A percentile compares a stretch with the other conserved stretches of the same genome.
Evolutionary conservation across 169 alveolate species (phyloP).

Genomic region (Cytauxzoon felis): DNA sequence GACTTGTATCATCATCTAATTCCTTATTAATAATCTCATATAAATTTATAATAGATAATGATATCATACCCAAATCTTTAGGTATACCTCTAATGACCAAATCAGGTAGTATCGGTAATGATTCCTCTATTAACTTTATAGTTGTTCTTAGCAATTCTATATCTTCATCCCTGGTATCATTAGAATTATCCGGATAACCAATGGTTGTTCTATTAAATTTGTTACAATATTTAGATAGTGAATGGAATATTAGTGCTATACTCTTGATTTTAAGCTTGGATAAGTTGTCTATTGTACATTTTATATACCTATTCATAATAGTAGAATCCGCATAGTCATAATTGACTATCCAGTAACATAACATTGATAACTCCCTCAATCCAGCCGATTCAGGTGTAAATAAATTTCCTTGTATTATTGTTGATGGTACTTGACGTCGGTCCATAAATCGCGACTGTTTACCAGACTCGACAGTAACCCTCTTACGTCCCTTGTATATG

Average conservation of each 20-base stretch:
- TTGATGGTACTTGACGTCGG: constrained; percentile 18
- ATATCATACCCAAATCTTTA: constrained; percentile 60
- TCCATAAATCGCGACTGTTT: constrained; percentile 23
- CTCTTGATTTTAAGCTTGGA: constrained; percentile 30
- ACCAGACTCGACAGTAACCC: constrained; percentile 31
- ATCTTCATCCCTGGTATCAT: background rate
- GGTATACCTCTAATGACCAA: constrained; percentile 35
- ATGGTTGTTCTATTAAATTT: background rate
- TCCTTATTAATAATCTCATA: constrained; percentile 22
- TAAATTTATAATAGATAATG: constrained; percentile 41
- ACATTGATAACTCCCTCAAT: constrained; percentile 50
- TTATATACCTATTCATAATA: constrained; percentile 33
- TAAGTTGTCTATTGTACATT: constrained; percentile 15
- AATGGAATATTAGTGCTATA: constrained; percentile 49
- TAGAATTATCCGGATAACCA: background rate
- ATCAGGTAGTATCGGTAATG: constrained; percentile 1
- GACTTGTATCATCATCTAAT: background rate
- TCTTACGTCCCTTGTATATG: constrained; percentile 42
- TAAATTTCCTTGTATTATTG: constrained; percentile 39
- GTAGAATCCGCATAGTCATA: constrained; percentile 49
- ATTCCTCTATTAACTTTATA: constrained; percentile 9
- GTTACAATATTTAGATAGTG: constrained; percentile 29
- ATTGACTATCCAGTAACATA: constrained; percentile 48
- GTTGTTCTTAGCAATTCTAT: background rate
- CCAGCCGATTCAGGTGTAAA: constrained; percentile 64